These are phyloP conservation scores for Saccharomyces uvarum DNA, from an alignment of 1,139 yeast genomes.

Conservation along the genomic window DNA sequence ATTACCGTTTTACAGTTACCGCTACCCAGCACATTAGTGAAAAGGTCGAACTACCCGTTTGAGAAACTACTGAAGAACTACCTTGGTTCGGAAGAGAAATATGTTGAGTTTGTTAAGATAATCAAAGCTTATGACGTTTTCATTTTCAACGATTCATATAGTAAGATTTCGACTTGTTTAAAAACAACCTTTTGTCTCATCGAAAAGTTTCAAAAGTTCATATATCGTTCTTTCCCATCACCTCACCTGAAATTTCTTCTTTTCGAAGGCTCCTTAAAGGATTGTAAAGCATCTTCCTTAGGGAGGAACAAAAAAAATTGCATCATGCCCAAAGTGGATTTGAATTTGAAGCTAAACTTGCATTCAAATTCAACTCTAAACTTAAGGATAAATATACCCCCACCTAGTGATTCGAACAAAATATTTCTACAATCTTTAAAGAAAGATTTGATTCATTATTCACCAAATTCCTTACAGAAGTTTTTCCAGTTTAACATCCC, in stretches of 20 bases:
- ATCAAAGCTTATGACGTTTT: slow-evolving; percentile 16
- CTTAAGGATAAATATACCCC: slow-evolving; percentile 23
- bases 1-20: not conserved
- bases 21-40: slow-evolving; percentile 62
- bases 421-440: slow-evolving; percentile 33
- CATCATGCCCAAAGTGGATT: not conserved
- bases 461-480: slow-evolving; percentile 30
- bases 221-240: slow-evolving; percentile 4
- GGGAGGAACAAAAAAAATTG: not conserved
- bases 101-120: slow-evolving; percentile 19
- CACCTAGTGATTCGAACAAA: slow-evolving; percentile 12
- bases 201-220: slow-evolving; percentile 22
- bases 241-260: not conserved
- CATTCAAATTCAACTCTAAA: slow-evolving; percentile 10
- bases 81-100: slow-evolving; percentile 32
- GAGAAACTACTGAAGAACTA: slow-evolving; percentile 34
- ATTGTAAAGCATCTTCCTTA: not conserved
- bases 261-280: not conserved
- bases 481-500: slow-evolving; percentile 27
- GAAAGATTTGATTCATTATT: slow-evolving; percentile 36
- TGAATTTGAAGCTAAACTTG: not conserved
- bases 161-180: slow-evolving; percentile 22
- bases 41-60: slow-evolving; percentile 52
- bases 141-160: slow-evolving; percentile 26
- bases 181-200: slow-evolving; percentile 19